phyloP scores from a whole-genome alignment of 225 moss, liverwort and hornwort genomes.

The Anthoceros angustus region DNA sequence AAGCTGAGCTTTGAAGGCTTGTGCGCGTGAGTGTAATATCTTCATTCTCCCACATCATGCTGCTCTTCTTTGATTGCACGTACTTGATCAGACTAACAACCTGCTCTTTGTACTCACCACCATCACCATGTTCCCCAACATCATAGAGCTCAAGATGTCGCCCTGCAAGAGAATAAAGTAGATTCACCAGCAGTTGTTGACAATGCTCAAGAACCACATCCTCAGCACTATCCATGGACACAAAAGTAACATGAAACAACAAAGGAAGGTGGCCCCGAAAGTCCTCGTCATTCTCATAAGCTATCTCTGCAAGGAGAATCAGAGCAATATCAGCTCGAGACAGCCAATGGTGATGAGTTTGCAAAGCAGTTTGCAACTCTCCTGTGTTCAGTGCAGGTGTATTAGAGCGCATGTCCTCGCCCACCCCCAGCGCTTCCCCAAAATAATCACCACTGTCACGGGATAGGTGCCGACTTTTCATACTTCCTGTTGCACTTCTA shows the following conservation, averaged over 20 bases:
- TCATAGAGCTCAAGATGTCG: conserved; percentile 93
- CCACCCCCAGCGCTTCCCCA: conserved; percentile 60
- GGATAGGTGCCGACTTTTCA: conserved; percentile 94
- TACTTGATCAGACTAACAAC: conserved; percentile 99
- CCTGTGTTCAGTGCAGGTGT: conserved; percentile 48
- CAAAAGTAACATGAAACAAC: conserved; percentile 98
- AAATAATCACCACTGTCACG: conserved; percentile 98
- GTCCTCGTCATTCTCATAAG: conserved; percentile 98
- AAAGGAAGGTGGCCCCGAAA: conserved; percentile 93
- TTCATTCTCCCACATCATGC: conserved; percentile 99
- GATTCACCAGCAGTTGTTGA: conserved; percentile 91
- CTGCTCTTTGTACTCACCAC: conserved; percentile 80
- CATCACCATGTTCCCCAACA: conserved; percentile 84
- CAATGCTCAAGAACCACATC: conserved; percentile 98
- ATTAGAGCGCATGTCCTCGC: conserved; percentile 71
- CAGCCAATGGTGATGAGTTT: conserved; percentile 96
- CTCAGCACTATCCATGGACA: conserved; percentile 99
- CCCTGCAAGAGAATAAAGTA: conserved; percentile 87
- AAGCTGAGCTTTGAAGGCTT: conserved; percentile 83
- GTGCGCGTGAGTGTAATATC: conserved; percentile 86
- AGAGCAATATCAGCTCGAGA: conserved; percentile 94
- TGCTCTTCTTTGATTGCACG: conserved; percentile 96
- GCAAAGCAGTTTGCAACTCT: conserved; percentile 52
- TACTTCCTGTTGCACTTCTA: conserved; percentile 89
- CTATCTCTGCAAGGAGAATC: conserved; percentile 92